Evolutionary conservation across 2,329 filamentous ascomycete species (phyloP).

Genomic region (Mycocentrospora acerina): DNA sequence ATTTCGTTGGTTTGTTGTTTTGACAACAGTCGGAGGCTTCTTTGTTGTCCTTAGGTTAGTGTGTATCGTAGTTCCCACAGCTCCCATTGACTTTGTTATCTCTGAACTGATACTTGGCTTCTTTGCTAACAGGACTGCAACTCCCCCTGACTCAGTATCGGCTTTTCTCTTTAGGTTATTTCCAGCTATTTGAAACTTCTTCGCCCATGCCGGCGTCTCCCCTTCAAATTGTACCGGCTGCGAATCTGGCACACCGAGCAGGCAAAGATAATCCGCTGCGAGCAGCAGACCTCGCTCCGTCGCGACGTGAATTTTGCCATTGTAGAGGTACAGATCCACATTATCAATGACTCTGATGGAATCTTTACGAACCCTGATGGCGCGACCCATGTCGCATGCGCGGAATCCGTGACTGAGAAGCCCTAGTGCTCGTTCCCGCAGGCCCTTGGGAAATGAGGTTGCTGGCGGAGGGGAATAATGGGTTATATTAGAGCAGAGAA

Average conservation of each 20-base stretch:
- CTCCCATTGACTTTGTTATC: too few relatives aligned
- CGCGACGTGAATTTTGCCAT: constrained; percentile 15
- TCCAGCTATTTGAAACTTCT: neutral
- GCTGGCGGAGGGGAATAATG: constrained; percentile 2
- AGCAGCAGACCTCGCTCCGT: constrained; percentile 17
- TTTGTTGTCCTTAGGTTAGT: too few relatives aligned
- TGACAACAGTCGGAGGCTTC: too few relatives aligned
- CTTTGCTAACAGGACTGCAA: too few relatives aligned
- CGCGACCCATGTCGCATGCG: constrained; percentile 11
- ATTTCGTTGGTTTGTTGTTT: too few relatives aligned
- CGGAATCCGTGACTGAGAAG: constrained; percentile 7
- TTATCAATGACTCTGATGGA: constrained; percentile 10
- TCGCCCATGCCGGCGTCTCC: constrained; percentile 16
- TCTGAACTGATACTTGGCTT: too few relatives aligned
- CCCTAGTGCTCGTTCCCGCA: constrained; percentile 6
- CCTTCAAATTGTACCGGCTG: constrained; percentile 20
- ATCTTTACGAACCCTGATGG: neutral
- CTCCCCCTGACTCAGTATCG: too few relatives aligned
- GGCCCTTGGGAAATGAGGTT: constrained; percentile 2
- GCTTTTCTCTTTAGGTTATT: too few relatives aligned
- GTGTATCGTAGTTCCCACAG: too few relatives aligned
- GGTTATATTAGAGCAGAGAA: constrained; percentile 12
- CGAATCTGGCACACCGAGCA: constrained; percentile 14
- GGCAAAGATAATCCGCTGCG: constrained; percentile 15
- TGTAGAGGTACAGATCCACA: constrained; percentile 18